Conservation (phyloP, 805 yeast genomes). For the Myxozyma kluyveri region DNA sequence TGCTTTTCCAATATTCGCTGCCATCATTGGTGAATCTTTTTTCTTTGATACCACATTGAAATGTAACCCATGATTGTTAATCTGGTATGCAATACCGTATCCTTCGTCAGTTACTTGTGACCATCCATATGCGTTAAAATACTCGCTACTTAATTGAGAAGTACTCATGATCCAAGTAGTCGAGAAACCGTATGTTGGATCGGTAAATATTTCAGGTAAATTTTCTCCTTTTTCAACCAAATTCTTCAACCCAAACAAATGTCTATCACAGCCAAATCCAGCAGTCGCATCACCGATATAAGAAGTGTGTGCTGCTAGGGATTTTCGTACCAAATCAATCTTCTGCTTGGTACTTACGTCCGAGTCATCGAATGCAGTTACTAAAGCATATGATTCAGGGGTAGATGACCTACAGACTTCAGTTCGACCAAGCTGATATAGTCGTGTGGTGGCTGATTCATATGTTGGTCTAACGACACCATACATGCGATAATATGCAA, state of each 20-base stretch:
- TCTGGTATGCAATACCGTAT: conserved; percentile 89
- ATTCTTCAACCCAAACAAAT: conserved; percentile 81
- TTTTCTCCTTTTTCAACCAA: conserved; percentile 58
- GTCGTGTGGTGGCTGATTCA: conserved; percentile 93
- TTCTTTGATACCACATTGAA: conserved; percentile 77
- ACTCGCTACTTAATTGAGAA: conserved; percentile 81
- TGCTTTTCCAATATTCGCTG: conserved; percentile 66
- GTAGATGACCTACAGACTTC: conserved; percentile 90
- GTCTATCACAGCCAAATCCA: conserved; percentile 92
- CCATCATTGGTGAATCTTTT: conserved; percentile 49
- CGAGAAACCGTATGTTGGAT: conserved; percentile 74
- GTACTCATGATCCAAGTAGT: conserved; percentile 83
- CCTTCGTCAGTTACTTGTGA: conserved; percentile 93
- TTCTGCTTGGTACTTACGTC: conserved; percentile 53
- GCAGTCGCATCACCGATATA: conserved; percentile 75
- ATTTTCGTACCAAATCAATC: conserved; percentile 64
- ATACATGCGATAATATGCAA: conserved; percentile 80
- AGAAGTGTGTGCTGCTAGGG: conserved; percentile 68
- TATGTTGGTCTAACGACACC: conserved; percentile 86
- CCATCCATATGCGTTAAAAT: conserved; percentile 92
- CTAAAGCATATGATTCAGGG: conserved; percentile 64
- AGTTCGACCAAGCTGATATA: conserved; percentile 84
- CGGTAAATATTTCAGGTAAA: conserved; percentile 64
- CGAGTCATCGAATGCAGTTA: conserved; percentile 66
- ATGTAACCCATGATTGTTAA: conserved; percentile 79